Percentiles rank a stretch among this genome's conserved stretches.
Evolutionary conservation across 352 stramenopile species (phyloP).

Genomic region (Globisporangium cylindrosporum): DNA sequence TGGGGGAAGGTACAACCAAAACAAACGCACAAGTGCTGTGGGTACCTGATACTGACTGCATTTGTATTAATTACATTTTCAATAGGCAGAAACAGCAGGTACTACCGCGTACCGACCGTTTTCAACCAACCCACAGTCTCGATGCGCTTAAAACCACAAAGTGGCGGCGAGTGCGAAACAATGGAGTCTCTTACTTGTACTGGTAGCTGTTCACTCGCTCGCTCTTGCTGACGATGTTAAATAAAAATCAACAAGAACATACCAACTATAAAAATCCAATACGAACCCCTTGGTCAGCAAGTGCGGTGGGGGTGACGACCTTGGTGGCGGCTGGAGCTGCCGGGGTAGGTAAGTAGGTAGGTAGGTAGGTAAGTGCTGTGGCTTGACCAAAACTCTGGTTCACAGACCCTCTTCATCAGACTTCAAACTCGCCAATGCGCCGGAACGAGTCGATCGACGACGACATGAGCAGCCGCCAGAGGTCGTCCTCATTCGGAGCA

Average conservation of each 20-base stretch:
- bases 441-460: conserved; percentile 55
- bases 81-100: no score
- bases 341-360: neutral
- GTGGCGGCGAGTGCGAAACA: no score
- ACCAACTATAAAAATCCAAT: neutral
- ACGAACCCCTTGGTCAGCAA: neutral
- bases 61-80: no score
- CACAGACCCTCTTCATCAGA: conserved; percentile 13
- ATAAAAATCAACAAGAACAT: neutral
- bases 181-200: no score
- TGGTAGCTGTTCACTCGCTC: neutral
- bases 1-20: no score
- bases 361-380: neutral
- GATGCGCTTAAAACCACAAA: no score
- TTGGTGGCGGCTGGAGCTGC: neutral
- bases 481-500: conserved; percentile 46
- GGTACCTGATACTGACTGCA: no score
- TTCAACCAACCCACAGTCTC: no score
- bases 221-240: neutral
- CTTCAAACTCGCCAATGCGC: conserved; percentile 34
- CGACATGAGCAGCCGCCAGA: conserved; percentile 78
- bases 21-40: no score
- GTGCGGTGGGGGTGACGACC: neutral
- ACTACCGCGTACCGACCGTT: no score
- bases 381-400: neutral